Evolutionary conservation across 257 asterid genomes (phyloP).

Genomic region (Voacanga thouarsii): DNA sequence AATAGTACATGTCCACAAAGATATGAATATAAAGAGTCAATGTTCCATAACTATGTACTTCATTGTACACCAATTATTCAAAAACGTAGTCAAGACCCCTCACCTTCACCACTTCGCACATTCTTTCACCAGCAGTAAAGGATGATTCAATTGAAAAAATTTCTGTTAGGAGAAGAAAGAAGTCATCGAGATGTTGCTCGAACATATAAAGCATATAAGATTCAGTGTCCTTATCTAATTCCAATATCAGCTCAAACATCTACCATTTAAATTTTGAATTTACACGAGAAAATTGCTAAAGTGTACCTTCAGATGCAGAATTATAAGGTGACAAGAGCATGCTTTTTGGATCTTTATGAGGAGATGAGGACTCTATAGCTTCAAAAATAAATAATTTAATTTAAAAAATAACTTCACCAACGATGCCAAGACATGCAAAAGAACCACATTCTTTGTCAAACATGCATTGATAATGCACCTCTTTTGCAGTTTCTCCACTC

Average conservation of each 20-base stretch:
- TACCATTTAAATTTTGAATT: neutral
- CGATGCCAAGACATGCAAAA: neutral
- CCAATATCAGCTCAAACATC: neutral
- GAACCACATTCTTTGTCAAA: neutral
- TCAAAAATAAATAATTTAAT: conserved; percentile 6
- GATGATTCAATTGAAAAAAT: conserved; percentile 57
- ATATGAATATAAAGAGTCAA: neutral
- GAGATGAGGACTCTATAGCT: conserved; percentile 96
- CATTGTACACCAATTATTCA: neutral
- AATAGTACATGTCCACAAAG: neutral
- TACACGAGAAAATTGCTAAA: neutral
- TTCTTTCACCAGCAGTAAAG: conserved; percentile 71
- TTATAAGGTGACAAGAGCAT: conserved; percentile 53
- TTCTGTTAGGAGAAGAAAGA: conserved; percentile 40
- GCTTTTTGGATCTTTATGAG: conserved; percentile 74
- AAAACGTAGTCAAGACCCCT: conserved; percentile 14
- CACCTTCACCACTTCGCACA: conserved; percentile 92
- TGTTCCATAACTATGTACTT: neutral
- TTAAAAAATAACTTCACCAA: neutral
- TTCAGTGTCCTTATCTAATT: neutral
- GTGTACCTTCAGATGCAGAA: conserved; percentile 49
- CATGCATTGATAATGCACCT: conserved; percentile 39
- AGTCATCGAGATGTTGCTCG: conserved; percentile 17
- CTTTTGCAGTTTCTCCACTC: conserved; percentile 99
- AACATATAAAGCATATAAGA: neutral